Evolutionary conservation across 257 asterid genomes (phyloP), one percentile per base, ranked within the genome.

Genomic region (Solanum tarijense): DNA sequence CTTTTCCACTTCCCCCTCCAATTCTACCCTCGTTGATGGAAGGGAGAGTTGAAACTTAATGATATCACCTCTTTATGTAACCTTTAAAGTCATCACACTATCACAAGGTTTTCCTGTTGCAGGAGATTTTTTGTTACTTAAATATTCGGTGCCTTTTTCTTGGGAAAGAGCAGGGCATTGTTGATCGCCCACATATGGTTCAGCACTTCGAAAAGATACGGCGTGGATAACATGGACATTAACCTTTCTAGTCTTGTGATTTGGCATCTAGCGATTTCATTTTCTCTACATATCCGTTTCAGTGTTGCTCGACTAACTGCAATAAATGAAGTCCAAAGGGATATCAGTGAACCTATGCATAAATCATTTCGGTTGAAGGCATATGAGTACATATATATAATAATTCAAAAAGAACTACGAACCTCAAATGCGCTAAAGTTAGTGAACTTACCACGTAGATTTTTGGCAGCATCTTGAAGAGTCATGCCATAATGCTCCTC

Each of bases 1-100:
- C 86, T 79, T 82, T 43, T 46, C 86, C 48, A 88, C 88, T 88
- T 88, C 88, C 66, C 34, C 38, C 9, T 84, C 78, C 83, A 89
- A 48, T 27, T 88, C 68, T 29, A 58, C 32, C 68, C 69, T 85
- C 23, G 65, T 25, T 48, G 41, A 41, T 69, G 83, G 78, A 76
- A 43, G 41, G 46, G 90, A n/a, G n/a, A 88, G 87, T 31, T 36
- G 41, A 18, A 89, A 87, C 85, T 36, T 89, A 3, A 89, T 84
- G 3, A 81, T 89, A 62, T 78, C 85, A 5, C 21, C 88, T 32
- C 75, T 25, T 39, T 87, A 81, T 14, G 48, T 41, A 41, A 41
- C 48, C 1, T 41, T 41, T 41, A 41, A 41, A 41, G 0, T 35
- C 83, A 89, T 83, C 23, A 34, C 12, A 65, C 68, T 60, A 76